Evolutionary conservation across 495 filamentous ascomycete species (phyloP), one percentile per base, ranked within the genome.

Genomic region (Penicillium macrosclerotiorum): DNA sequence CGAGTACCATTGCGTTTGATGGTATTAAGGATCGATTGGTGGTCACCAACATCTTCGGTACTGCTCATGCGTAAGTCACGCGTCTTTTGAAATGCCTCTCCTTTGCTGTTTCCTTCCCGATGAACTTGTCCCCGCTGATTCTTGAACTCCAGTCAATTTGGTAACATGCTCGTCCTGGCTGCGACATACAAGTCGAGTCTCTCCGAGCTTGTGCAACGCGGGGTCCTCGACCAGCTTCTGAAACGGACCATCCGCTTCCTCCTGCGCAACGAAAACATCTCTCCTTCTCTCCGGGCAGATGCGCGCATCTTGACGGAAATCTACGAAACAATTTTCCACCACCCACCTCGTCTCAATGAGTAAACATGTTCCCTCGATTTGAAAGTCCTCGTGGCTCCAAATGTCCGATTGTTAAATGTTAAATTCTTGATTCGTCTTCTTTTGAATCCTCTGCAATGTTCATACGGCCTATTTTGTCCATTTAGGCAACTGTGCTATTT

Each of bases 41-140:
- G 24, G 81, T 96, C 32, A 97, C 92, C 7, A 96, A 96, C 58
- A 88, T 96, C 18, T 94, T 94, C 64, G 91, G 92, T 17, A 97
- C 92, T 9, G 86, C 90, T 51, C 92, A 96, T 76, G 92, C 92
- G 90, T 96, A 90, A 81, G 90, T 80, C 37, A 17, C 27, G 4
- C 3, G 5, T 47, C 25, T 16, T 34, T 22, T 6, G 8, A 13
- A 32, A 17, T 42, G 27, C 29, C 34, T 42, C 20, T 32, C 23
- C 23, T 18, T n/a, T 16, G 3, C 8, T 17, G 19, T 3, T 39
- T 5, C 7, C 12, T 25, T 40, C 3, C 6, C n/a, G n/a, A n/a
- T n/a, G n/a, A n/a, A n/a, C n/a, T n/a, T n/a, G n/a, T n/a, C n/a
- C n/a, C n/a, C n/a, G n/a, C n/a, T n/a, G n/a, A n/a, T n/a, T n/a